Evolutionary conservation across 2,329 filamentous ascomycete species (phyloP).

Genomic region (Fusarium miscanthi): DNA sequence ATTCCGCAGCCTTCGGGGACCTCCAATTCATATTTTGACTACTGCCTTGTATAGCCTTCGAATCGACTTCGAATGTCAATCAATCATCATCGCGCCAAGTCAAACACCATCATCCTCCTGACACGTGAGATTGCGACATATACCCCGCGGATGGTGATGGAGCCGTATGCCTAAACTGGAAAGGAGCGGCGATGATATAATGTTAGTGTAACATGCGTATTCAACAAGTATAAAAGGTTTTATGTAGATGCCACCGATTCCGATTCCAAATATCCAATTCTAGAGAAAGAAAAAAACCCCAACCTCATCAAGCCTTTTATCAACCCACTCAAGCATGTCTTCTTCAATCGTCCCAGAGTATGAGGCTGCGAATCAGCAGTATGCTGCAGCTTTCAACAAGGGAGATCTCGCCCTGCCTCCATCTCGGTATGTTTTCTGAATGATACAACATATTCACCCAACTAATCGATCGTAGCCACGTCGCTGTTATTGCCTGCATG

Average conservation of each 20-base stretch:
- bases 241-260: not conserved
- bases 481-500: constrained; percentile 77
- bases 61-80: not conserved
- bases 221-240: not conserved
- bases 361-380: constrained; percentile 39
- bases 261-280: too few relatives aligned
- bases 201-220: not conserved
- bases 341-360: constrained; percentile 39
- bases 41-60: not conserved
- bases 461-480: constrained; percentile 41
- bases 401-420: constrained; percentile 39
- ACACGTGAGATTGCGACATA: constrained; percentile 31
- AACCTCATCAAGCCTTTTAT: not conserved
- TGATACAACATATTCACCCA: too few relatives aligned
- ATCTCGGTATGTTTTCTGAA: constrained; percentile 28
- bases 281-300: not conserved
- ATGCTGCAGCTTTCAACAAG: constrained; percentile 38
- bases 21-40: not conserved
- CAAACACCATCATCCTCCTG: not conserved
- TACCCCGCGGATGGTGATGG: constrained; percentile 32
- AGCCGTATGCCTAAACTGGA: not conserved
- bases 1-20: fast-evolving
- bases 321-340: constrained; percentile 9
- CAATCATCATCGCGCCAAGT: not conserved
- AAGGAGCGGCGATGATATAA: not conserved